A percentile compares a stretch with the other conserved stretches of the same genome.
These are phyloP conservation scores for Helicocarpus griseus DNA, from an alignment of 2,329 filamentous ascomycete species.

Conservation along the genomic window DNA sequence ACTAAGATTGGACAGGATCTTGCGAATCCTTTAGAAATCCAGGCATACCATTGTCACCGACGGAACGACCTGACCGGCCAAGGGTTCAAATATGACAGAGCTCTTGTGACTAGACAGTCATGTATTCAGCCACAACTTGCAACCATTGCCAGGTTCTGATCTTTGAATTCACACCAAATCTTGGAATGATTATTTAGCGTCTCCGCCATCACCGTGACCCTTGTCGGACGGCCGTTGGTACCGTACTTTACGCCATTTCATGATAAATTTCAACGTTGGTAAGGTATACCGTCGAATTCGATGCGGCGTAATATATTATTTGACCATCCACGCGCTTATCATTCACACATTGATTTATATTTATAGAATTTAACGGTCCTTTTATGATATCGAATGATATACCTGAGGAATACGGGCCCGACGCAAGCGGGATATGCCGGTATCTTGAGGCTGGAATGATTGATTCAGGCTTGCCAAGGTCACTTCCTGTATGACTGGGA, in stretches of 20 bases:
- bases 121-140: not conserved
- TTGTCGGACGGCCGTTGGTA: not conserved
- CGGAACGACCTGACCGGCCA: too few relatives aligned
- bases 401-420: too few relatives aligned
- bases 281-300: not conserved
- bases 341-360: too few relatives aligned
- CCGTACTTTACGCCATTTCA: not conserved
- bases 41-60: too few relatives aligned
- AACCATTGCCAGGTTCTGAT: not conserved
- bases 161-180: not conserved
- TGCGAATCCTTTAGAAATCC: too few relatives aligned
- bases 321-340: too few relatives aligned
- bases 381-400: too few relatives aligned
- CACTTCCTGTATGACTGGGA: not conserved
- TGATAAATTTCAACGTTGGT: not conserved
- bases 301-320: too few relatives aligned
- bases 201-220: not conserved
- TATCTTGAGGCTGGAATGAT: not conserved
- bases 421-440: too few relatives aligned
- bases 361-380: too few relatives aligned
- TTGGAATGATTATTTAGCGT: conserved; percentile 3
- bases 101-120: not conserved
- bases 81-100: too few relatives aligned
- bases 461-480: not conserved
- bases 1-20: too few relatives aligned